Evolutionary conservation across 495 filamentous ascomycete species (phyloP).

Genomic region (Penicillium lagena): DNA sequence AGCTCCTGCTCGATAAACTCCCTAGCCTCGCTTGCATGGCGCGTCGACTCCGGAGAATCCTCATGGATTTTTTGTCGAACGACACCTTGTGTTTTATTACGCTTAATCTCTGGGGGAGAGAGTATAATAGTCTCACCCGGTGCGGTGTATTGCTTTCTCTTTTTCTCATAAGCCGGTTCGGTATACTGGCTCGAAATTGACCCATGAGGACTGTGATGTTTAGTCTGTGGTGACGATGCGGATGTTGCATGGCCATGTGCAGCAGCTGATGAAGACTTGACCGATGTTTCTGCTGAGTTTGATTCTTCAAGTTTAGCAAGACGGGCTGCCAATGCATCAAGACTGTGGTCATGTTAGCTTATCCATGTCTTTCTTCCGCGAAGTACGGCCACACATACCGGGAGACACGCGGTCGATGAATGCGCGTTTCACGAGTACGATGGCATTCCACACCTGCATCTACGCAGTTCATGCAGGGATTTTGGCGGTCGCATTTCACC

Average conservation of each 20-base stretch:
- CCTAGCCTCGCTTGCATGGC: constrained; percentile 19
- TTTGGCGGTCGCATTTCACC: constrained; percentile 25
- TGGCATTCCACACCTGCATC: constrained; percentile 16
- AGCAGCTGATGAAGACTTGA: not conserved
- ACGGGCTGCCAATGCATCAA: constrained; percentile 16
- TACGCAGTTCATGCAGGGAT: constrained; percentile 21
- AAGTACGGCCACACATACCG: constrained; percentile 1
- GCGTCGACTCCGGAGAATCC: constrained; percentile 16
- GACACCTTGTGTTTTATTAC: constrained; percentile 7
- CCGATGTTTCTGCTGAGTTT: not conserved
- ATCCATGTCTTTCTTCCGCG: not conserved
- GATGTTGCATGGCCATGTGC: too few relatives aligned
- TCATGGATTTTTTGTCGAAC: constrained; percentile 5
- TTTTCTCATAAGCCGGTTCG: not conserved
- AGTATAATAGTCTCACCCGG: too few relatives aligned
- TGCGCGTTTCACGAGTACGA: constrained; percentile 17
- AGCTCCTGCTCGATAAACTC: constrained; percentile 23
- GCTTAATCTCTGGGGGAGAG: constrained; percentile 1
- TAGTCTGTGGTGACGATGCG: constrained; percentile 4
- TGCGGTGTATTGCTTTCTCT: constrained; percentile 4
- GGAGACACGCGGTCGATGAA: constrained; percentile 20
- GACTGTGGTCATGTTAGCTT: constrained; percentile 4
- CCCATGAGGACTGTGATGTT: not conserved
- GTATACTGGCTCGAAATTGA: not conserved
- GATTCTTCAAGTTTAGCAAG: constrained; percentile 16